A percentile compares a stretch with the other conserved stretches of the same genome.
Evolutionary conservation across 1,284 basidiomycete genomes (phyloP).

Genomic region (Entoloma clypeatum): DNA sequence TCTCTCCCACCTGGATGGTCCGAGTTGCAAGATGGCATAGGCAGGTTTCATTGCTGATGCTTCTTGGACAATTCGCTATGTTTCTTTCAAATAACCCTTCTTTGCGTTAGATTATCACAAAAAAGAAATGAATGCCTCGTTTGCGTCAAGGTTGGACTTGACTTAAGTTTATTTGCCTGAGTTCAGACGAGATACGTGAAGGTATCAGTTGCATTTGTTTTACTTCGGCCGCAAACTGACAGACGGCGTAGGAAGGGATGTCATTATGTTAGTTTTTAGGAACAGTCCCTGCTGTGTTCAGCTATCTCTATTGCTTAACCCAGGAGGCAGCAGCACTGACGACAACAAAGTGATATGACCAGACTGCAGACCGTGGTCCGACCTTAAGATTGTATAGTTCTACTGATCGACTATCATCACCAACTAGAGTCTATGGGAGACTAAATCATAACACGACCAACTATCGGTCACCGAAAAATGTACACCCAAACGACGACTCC

Average conservation of each 20-base stretch:
- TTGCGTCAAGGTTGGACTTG: constrained; percentile 19
- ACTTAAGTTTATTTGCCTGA: constrained; percentile 13
- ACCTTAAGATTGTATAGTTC: no score
- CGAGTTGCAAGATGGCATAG: constrained; percentile 28
- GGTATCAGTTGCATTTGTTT: constrained; percentile 21
- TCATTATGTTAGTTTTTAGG: no score
- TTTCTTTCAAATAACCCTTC: constrained; percentile 31
- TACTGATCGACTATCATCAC: no score
- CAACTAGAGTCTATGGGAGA: no score
- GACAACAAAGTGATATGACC: no score
- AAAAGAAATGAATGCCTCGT: constrained; percentile 23
- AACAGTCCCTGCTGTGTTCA: no score
- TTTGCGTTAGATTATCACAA: constrained; percentile 34
- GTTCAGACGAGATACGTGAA: constrained; percentile 11
- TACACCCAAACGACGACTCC: constrained; percentile 48
- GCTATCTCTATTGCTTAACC: no score
- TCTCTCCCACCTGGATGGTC: constrained; percentile 19
- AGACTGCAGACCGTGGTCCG: no score
- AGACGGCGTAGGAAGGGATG: constrained; percentile 14
- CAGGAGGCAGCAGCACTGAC: no score
- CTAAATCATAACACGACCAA: no score
- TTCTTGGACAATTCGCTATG: constrained; percentile 26
- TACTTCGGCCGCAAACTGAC: constrained; percentile 17
- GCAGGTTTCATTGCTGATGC: constrained; percentile 37
- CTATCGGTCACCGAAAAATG: constrained; percentile 18